Evolutionary conservation across 2,329 filamentous ascomycete genomes (phyloP).

Genomic region (Talaromyces sp.): DNA sequence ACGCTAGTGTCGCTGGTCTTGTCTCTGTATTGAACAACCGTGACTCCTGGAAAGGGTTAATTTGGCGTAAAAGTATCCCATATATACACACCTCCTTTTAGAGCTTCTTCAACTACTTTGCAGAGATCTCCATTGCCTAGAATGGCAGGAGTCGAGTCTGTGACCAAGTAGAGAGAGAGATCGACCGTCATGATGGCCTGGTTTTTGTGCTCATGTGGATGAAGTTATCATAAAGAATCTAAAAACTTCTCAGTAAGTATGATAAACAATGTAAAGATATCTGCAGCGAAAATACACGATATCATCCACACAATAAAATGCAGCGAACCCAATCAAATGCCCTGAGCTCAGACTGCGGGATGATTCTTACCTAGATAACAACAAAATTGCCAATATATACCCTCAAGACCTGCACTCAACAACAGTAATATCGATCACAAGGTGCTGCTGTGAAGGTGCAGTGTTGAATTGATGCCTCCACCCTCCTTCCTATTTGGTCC

Average conservation of each 20-base stretch:
- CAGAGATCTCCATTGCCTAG: conserved; percentile 66
- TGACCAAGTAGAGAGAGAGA: conserved; percentile 85
- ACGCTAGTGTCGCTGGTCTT: conserved; percentile 70
- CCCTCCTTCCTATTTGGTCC: background rate
- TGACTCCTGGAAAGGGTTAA: conserved; percentile 51
- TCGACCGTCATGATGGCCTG: conserved; percentile 44
- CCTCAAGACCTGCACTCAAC: background rate
- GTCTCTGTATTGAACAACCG: conserved; percentile 84
- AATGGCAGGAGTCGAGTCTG: conserved; percentile 82
- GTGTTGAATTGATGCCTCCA: background rate
- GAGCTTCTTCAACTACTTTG: conserved; percentile 66
- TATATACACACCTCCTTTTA: conserved; percentile 58
- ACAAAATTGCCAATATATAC: background rate
- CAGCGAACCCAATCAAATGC: too few species aligned
- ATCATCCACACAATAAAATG: too few species aligned
- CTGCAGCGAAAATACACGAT: too few species aligned
- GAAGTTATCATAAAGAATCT: background rate
- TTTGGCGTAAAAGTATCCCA: background rate
- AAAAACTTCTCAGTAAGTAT: background rate
- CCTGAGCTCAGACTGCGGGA: too few species aligned
- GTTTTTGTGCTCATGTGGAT: background rate
- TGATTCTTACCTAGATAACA: background rate
- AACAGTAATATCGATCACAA: background rate
- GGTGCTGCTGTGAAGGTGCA: too few species aligned
- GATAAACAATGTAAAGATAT: too few species aligned